phyloP scores from a whole-genome alignment of 1,284 basidiomycete species.

The Fomitopsis palustris region DNA sequence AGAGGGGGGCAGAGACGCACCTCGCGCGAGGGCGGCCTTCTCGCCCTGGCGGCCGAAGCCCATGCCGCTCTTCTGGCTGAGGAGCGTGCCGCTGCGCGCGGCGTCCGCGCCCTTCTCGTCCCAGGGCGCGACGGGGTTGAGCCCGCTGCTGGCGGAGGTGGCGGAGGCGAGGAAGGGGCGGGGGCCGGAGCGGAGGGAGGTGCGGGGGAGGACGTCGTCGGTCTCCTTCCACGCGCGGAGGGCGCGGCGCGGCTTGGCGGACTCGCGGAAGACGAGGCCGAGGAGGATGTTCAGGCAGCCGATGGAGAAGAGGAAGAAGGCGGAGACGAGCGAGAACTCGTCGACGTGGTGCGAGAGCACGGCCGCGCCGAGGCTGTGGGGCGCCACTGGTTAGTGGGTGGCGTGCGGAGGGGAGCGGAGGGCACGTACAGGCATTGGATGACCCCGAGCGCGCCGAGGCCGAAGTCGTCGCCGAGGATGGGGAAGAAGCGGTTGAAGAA shows the following conservation, averaged over 20 bases:
- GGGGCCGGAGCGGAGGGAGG: conserved; percentile 28
- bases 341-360: conserved; percentile 81
- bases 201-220: conserved; percentile 47
- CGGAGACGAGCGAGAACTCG: conserved; percentile 77
- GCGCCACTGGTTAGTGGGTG: conserved; percentile 3
- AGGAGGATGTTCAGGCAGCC: conserved; percentile 82
- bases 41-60: conserved; percentile 79
- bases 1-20: conserved; percentile 24
- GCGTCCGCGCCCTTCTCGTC: conserved; percentile 29
- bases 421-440: conserved; percentile 73
- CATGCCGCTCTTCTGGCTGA: conserved; percentile 42
- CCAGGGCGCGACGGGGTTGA: conserved; percentile 5
- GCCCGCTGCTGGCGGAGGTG: conserved; percentile 5
- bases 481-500: conserved; percentile 83
- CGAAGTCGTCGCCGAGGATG: conserved; percentile 80
- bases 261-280: conserved; percentile 69
- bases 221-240: conserved; percentile 59
- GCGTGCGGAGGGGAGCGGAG: neutral
- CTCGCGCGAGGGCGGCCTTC: conserved; percentile 63
- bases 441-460: conserved; percentile 77
- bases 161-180: conserved; percentile 7
- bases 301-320: conserved; percentile 84
- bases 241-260: conserved; percentile 58
- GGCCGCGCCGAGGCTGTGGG: conserved; percentile 70
- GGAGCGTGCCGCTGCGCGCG: conserved; percentile 25